These are phyloP conservation scores for Fusarium sororula DNA, from an alignment of 2,329 filamentous ascomycete genomes.

Conservation along the genomic window DNA sequence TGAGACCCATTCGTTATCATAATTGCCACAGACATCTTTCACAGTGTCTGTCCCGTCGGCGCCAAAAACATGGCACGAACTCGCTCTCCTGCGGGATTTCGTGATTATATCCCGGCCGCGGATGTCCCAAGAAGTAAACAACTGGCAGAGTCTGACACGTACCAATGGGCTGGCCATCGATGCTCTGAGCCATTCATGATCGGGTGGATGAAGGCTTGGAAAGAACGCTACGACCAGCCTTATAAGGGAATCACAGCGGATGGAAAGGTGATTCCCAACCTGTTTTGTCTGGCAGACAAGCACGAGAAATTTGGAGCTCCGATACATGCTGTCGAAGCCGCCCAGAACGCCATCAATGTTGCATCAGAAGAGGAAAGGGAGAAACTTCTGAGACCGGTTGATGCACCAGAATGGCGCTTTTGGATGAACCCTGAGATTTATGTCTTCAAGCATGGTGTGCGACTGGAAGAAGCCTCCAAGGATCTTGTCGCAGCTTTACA, in stretches of 20 bases:
- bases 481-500: conserved; percentile 60
- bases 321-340: not conserved
- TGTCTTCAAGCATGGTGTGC: conserved; percentile 70
- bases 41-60: too few relatives aligned
- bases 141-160: conserved; percentile 15
- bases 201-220: conserved; percentile 23
- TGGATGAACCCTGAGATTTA: conserved; percentile 77
- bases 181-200: conserved; percentile 31
- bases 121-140: conserved; percentile 16
- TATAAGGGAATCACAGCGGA: conserved; percentile 19
- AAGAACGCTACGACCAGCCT: conserved; percentile 6
- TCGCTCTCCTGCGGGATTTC: conserved; percentile 4
- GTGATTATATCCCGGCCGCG: conserved; percentile 17
- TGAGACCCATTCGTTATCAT: not conserved
- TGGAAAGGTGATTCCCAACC: not conserved
- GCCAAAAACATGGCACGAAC: not conserved
- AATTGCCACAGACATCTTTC: not conserved
- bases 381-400: conserved; percentile 65
- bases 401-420: conserved; percentile 74
- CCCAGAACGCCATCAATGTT: not conserved
- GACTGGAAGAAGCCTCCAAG: conserved; percentile 66
- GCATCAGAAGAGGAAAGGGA: conserved; percentile 51
- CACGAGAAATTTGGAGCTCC: conserved; percentile 12
- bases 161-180: conserved; percentile 18
- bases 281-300: conserved; percentile 7